Conservation (phyloP, 2,329 filamentous ascomycete genomes). For the Thelonectria olida region DNA sequence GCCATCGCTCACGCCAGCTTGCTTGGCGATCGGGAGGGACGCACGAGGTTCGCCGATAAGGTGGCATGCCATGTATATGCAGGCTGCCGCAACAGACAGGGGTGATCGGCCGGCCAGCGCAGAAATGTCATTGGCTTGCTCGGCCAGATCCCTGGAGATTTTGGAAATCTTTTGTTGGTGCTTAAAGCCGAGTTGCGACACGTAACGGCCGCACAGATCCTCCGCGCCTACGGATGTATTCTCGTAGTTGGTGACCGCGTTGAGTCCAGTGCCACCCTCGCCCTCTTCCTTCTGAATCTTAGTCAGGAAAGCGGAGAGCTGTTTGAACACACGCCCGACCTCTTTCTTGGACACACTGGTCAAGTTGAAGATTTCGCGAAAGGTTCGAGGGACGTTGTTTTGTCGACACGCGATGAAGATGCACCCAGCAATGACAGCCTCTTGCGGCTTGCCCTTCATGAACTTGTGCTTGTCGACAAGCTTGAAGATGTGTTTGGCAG, state of each 20-base stretch:
- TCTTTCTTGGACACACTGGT: slow-evolving; percentile 98
- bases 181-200: slow-evolving; percentile 80
- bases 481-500: slow-evolving; percentile 95
- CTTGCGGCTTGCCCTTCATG: slow-evolving; percentile 94
- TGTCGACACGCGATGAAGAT: slow-evolving; percentile 98
- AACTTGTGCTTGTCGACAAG: slow-evolving; percentile 90
- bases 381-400: slow-evolving; percentile 85
- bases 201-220: slow-evolving; percentile 90
- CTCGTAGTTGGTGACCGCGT: slow-evolving; percentile 75
- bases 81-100: slow-evolving; percentile 91
- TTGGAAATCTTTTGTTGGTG: slow-evolving; percentile 79
- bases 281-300: slow-evolving; percentile 71
- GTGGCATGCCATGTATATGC: slow-evolving; percentile 95
- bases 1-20: slow-evolving; percentile 92
- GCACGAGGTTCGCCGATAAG: slow-evolving; percentile 81
- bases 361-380: slow-evolving; percentile 92
- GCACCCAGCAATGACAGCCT: slow-evolving; percentile 93
- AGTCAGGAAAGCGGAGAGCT: slow-evolving; percentile 86
- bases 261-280: slow-evolving; percentile 56
- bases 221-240: slow-evolving; percentile 82
- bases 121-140: slow-evolving; percentile 78
- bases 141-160: slow-evolving; percentile 81
- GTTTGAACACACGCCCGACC: slow-evolving; percentile 95
- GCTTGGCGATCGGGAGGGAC: slow-evolving; percentile 85
- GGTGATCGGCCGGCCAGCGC: slow-evolving; percentile 92